Percentiles rank a stretch among this genome's conserved stretches.
Conservation (phyloP, 208 protist genomes). For the Leishmania major region DNA sequence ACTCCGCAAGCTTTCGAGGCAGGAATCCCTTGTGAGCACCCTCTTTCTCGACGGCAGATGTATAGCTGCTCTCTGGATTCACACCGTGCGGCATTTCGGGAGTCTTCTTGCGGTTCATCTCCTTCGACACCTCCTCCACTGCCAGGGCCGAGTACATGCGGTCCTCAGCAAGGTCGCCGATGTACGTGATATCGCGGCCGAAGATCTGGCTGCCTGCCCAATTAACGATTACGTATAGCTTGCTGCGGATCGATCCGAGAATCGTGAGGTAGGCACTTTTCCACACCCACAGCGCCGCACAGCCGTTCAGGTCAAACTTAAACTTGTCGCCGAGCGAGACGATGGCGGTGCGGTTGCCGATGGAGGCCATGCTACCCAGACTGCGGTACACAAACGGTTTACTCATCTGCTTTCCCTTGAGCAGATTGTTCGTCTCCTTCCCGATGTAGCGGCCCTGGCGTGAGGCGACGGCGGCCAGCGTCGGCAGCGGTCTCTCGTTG, state of each 20-base stretch:
- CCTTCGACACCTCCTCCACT: slow-evolving; percentile 61
- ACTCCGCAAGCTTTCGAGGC: slow-evolving; percentile 30
- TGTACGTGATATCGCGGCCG: slow-evolving; percentile 86
- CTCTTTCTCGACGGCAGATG: slow-evolving; percentile 43
- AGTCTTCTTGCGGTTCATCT: slow-evolving; percentile 49
- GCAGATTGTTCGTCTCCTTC: slow-evolving; percentile 61
- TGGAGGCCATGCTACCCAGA: slow-evolving; percentile 80
- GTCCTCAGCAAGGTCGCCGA: slow-evolving; percentile 81
- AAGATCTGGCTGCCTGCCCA: slow-evolving; percentile 82
- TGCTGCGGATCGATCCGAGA: slow-evolving; percentile 78
- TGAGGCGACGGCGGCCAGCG: slow-evolving; percentile 81
- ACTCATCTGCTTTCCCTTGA: slow-evolving; percentile 28
- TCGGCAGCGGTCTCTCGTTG: slow-evolving; percentile 60
- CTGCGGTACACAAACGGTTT: slow-evolving; percentile 76
- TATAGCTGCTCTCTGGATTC: slow-evolving; percentile 38
- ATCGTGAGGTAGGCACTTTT: slow-evolving; percentile 88
- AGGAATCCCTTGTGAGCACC: slow-evolving; percentile 40
- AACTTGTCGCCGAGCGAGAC: slow-evolving; percentile 63
- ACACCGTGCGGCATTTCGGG: slow-evolving; percentile 49
- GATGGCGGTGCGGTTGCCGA: slow-evolving; percentile 72
- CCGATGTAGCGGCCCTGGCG: slow-evolving; percentile 83
- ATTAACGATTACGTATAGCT: slow-evolving; percentile 86
- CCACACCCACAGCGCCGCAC: slow-evolving; percentile 83
- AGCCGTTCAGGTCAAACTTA: slow-evolving; percentile 73
- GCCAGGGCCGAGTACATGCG: slow-evolving; percentile 65